Evolutionary conservation across 2,329 filamentous ascomycete species (phyloP).

Genomic region (Anthostomella pinea): DNA sequence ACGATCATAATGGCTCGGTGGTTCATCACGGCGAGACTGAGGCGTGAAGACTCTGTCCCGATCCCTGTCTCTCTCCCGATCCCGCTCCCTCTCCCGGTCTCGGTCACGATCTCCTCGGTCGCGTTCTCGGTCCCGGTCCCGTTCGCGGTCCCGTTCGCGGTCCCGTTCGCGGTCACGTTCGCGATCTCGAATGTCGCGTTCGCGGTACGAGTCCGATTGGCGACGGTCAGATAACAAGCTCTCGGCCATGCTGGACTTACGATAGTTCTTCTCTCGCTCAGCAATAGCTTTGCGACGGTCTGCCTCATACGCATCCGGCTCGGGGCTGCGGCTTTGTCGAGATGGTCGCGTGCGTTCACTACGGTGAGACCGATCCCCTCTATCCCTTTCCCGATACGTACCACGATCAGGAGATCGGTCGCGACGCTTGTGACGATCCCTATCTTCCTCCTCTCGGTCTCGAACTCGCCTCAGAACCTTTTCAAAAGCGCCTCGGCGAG

Average conservation of each 20-base stretch:
- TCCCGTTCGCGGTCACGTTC: slow-evolving; percentile 34
- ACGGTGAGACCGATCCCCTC: slow-evolving; percentile 63
- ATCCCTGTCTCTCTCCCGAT: slow-evolving; percentile 37
- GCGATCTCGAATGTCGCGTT: slow-evolving; percentile 39
- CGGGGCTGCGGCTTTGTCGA: slow-evolving; percentile 80
- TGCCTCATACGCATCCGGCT: slow-evolving; percentile 90
- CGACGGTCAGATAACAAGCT: slow-evolving; percentile 55
- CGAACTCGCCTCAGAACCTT: slow-evolving; percentile 87
- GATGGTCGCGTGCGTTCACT: slow-evolving; percentile 50
- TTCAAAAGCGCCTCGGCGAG: slow-evolving; percentile 81
- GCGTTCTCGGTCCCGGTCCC: slow-evolving; percentile 39
- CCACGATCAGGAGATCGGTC: slow-evolving; percentile 56
- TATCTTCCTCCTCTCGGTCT: slow-evolving; percentile 87
- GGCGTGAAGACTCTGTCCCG: slow-evolving; percentile 49
- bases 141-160: slow-evolving; percentile 42
- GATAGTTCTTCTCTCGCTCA: slow-evolving; percentile 89
- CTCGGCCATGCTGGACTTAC: slow-evolving; percentile 71
- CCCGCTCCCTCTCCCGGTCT: slow-evolving; percentile 37
- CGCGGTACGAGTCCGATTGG: slow-evolving; percentile 45
- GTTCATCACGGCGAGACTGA: slow-evolving; percentile 58
- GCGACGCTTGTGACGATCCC: slow-evolving; percentile 57
- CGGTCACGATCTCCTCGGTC: slow-evolving; percentile 36
- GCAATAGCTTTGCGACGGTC: slow-evolving; percentile 91
- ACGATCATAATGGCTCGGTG: slow-evolving; percentile 70
- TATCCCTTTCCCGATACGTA: slow-evolving; percentile 53